Evolutionary conservation across 768 basidiomycete species (phyloP).

Genomic region (Ephemerocybe angulata): DNA sequence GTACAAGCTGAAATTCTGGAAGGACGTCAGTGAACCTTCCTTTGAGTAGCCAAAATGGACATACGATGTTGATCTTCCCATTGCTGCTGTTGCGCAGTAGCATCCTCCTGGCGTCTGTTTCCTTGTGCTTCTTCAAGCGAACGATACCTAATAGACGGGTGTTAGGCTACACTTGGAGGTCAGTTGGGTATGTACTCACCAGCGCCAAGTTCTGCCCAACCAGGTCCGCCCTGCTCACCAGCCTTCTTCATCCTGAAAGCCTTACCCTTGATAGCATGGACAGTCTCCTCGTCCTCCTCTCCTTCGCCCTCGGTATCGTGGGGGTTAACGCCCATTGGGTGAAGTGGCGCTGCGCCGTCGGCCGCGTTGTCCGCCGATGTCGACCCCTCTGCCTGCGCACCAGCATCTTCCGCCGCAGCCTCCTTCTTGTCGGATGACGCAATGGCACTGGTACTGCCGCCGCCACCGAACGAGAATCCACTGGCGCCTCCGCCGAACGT

Average conservation of each 20-base stretch:
- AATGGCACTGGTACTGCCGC: not conserved
- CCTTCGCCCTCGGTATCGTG: conserved; percentile 76
- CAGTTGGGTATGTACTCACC: conserved; percentile 38
- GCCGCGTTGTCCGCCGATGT: conserved; percentile 37
- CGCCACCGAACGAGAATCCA: conserved; percentile 10
- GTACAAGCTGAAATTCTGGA: conserved; percentile 73
- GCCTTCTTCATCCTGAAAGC: conserved; percentile 57
- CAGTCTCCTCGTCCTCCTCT: conserved; percentile 76
- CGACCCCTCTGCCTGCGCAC: conserved; percentile 23
- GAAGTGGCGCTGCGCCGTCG: not conserved
- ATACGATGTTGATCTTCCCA: conserved; percentile 70
- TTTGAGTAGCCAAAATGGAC: conserved; percentile 23
- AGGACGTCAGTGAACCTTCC: not conserved
- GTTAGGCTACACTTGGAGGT: not conserved
- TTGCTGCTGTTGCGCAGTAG: conserved; percentile 71
- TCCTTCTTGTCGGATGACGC: conserved; percentile 3
- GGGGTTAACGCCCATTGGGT: conserved; percentile 25
- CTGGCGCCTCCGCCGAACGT: not conserved
- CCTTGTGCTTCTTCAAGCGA: conserved; percentile 72
- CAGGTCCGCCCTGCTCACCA: conserved; percentile 36
- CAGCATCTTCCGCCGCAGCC: conserved; percentile 21
- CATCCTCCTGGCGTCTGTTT: conserved; percentile 52
- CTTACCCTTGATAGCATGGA: conserved; percentile 55
- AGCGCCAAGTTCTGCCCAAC: conserved; percentile 66
- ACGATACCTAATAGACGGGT: conserved; percentile 50